Base-by-base conservation (phyloP, 2,329 filamentous ascomycete genomes). In the Ophiostoma fasciatum region DNA sequence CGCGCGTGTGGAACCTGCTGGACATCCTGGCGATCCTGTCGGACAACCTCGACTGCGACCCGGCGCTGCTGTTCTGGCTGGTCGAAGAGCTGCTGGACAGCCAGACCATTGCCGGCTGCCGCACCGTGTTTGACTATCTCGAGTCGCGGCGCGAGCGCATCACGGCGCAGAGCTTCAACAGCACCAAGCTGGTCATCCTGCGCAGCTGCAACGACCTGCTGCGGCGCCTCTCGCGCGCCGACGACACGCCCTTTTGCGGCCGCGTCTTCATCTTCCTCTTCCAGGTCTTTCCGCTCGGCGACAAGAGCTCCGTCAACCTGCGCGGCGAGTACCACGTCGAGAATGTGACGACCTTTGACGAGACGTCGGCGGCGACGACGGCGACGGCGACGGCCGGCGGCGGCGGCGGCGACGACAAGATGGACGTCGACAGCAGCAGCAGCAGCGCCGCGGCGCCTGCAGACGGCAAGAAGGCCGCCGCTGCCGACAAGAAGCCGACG, bases 211-310 rank as follows among this genome's bases (percentile, higher is more conserved):
- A 96, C 55, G 90, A 96, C 58, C 66, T 98, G 13, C 65, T 98
- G n/a, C 77, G 88, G 25, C 73, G 90, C 31, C 67, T 98, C 3
- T 96, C 90, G n/a, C 74, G 90, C 38, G 88, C 90, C 4, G 87
- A 96, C 54, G 90, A 98, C 56, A 92, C 90, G 0, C 85, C 92
- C 1, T 98, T 99, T 53, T 98, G 90, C 51, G 90, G 90, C 13
- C 74, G 90, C 27, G 90, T 99, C 19, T 96, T 96, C 57, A 94
- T 98, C 45, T 99, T 94, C 57, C 74, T 98, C 52, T 98, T 96
- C 57, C 90, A 98, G 55, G 93, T 85, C 55, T 96, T 98, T 50
- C 90, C 90, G 2, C 66, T 98, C 0, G 88, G 88, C 22, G 92
- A 98, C 57, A 90, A 88, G 54, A 96, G 90, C 54, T 94, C 90